phyloP scores from a whole-genome alignment of 345 rosid genomes.

The Eucalyptus guilfoylei region DNA sequence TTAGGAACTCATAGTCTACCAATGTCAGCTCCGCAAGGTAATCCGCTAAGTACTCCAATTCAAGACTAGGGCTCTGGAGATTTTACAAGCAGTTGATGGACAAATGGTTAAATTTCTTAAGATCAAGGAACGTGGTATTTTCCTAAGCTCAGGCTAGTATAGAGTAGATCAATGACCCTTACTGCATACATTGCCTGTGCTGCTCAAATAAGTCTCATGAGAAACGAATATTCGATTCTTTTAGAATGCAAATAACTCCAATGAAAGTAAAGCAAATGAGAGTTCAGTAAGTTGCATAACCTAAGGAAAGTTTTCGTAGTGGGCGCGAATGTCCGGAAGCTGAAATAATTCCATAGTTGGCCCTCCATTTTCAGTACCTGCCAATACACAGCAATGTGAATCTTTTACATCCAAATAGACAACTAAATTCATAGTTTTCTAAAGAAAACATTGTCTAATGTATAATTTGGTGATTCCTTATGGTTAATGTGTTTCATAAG shows the following conservation, averaged over 20 bases:
- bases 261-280: background rate
- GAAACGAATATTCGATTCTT: background rate
- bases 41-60: conserved; percentile 66
- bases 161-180: background rate
- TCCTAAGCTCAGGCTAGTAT: background rate
- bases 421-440: background rate
- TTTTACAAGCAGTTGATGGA: background rate
- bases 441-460: background rate
- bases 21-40: conserved; percentile 76
- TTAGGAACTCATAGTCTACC: conserved; percentile 49
- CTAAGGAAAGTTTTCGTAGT: conserved; percentile 83
- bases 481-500: background rate
- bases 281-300: conserved; percentile 6
- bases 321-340: conserved; percentile 62
- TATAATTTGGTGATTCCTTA: background rate
- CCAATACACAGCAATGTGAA: background rate
- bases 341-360: conserved; percentile 47
- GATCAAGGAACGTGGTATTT: background rate
- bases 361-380: conserved; percentile 77
- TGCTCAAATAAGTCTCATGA: conserved; percentile 85
- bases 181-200: conserved; percentile 74
- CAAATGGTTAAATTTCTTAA: background rate
- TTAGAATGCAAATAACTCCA: background rate
- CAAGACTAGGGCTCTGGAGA: conserved; percentile 62
- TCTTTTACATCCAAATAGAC: background rate